Evolutionary conservation across 371 early-diverging fungal species (phyloP).

Genomic region (Rhizopus stolonifer): DNA sequence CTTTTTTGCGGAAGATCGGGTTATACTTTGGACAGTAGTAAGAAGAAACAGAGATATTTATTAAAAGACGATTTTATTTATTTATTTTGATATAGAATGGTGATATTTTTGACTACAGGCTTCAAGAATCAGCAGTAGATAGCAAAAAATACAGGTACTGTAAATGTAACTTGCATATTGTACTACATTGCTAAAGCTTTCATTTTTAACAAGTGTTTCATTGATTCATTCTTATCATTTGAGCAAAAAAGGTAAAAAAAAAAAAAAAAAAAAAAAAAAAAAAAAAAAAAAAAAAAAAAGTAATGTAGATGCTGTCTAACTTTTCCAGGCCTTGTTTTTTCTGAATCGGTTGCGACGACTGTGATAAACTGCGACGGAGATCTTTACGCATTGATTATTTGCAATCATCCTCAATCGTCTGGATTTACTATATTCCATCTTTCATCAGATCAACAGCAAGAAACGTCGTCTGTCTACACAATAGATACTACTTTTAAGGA

Average conservation of each 20-base stretch:
- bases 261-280: not conserved
- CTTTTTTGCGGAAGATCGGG: slow-evolving; percentile 28
- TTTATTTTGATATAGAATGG: slow-evolving; percentile 27
- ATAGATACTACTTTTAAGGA: slow-evolving; percentile 12
- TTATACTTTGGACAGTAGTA: slow-evolving; percentile 36
- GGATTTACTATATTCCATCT: slow-evolving; percentile 19
- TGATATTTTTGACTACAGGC: slow-evolving; percentile 28
- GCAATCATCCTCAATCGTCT: slow-evolving; percentile 23
- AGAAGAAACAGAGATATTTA: not conserved
- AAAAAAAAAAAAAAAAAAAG: no score
- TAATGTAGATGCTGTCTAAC: no score
- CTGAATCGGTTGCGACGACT: slow-evolving; percentile 1
- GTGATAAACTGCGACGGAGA: not conserved
- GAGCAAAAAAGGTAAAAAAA: slow-evolving; percentile 19
- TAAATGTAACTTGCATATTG: not conserved
- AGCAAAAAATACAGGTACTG: slow-evolving; percentile 19
- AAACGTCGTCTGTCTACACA: not conserved
- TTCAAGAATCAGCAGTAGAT: slow-evolving; percentile 18
- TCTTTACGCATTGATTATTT: slow-evolving; percentile 20
- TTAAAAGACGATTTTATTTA: not conserved
- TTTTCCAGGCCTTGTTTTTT: not conserved
- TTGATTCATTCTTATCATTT: slow-evolving; percentile 25
- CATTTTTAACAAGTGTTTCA: slow-evolving; percentile 14
- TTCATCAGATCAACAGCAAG: not conserved
- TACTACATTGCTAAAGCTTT: no score